phyloP scores from a whole-genome alignment of 73 alveolate species.

The Paramecium tetraurelia region DNA sequence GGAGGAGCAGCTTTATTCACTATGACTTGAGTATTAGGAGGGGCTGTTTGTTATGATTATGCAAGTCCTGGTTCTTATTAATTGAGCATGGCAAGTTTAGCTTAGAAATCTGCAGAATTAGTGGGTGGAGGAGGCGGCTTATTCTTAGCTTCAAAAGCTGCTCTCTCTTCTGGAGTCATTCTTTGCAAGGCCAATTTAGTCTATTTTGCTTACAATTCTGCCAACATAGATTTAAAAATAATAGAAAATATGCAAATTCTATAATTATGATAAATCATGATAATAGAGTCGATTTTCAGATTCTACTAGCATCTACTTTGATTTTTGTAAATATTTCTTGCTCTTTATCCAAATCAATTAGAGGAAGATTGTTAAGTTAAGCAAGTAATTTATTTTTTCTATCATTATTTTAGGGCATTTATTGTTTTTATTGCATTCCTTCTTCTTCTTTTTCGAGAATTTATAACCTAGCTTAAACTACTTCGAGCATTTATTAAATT shows the following conservation, averaged over 20 bases:
- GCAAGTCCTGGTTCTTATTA: background rate
- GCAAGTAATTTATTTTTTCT: background rate
- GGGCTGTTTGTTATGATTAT: background rate
- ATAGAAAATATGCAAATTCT: background rate
- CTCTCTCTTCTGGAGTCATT: conserved; percentile 38
- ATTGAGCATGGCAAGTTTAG: background rate
- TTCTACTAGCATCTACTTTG: background rate
- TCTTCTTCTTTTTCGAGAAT: background rate
- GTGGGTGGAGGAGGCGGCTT: conserved; percentile 6
- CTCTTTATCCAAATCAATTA: background rate
- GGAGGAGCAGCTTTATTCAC: background rate
- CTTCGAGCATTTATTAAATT: background rate
- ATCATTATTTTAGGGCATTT: background rate
- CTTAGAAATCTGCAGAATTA: background rate
- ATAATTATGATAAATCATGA: background rate
- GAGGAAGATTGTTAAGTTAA: background rate
- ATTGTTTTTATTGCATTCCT: background rate
- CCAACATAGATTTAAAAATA: conserved; percentile 25
- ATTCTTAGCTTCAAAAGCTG: background rate
- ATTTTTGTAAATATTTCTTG: background rate
- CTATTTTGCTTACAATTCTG: conserved; percentile 2
- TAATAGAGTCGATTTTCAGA: background rate
- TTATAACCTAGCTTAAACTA: background rate
- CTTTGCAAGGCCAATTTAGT: background rate
- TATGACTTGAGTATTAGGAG: background rate